Evolutionary conservation across 257 asterid species (phyloP).

Genomic region (Parsonsia alboflavescens): DNA sequence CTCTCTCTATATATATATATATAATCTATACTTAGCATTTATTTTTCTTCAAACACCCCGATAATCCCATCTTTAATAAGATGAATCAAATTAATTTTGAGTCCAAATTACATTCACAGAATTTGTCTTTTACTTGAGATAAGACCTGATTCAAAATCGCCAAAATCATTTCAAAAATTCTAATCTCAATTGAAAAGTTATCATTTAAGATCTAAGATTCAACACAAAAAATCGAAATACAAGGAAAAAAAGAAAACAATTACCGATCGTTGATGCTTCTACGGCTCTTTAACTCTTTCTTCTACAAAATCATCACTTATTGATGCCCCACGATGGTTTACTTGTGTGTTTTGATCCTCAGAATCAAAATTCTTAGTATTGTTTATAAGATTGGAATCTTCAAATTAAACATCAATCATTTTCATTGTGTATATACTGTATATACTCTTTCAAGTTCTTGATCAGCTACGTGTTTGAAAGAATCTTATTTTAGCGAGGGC

Average conservation of each 20-base stretch:
- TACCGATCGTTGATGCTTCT: not conserved
- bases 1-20: no score
- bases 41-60: no score
- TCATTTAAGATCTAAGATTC: no score
- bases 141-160: no score
- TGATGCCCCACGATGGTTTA: conserved; percentile 1
- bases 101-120: no score
- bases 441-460: not conserved
- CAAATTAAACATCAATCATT: not conserved
- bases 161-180: no score
- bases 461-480: not conserved
- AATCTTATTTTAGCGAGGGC: no score
- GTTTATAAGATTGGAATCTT: not conserved
- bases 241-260: not conserved
- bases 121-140: no score
- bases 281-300: conserved; percentile 11
- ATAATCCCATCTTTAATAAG: no score
- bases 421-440: conserved; percentile 8
- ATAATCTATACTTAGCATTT: not conserved
- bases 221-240: not conserved
- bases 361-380: not conserved
- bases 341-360: not conserved
- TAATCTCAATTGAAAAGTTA: no score
- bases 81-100: no score
- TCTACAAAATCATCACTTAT: not conserved